Evolutionary conservation across 371 early-diverging fungal genomes (phyloP).

Genomic region (Syncephalastrum monosporum): DNA sequence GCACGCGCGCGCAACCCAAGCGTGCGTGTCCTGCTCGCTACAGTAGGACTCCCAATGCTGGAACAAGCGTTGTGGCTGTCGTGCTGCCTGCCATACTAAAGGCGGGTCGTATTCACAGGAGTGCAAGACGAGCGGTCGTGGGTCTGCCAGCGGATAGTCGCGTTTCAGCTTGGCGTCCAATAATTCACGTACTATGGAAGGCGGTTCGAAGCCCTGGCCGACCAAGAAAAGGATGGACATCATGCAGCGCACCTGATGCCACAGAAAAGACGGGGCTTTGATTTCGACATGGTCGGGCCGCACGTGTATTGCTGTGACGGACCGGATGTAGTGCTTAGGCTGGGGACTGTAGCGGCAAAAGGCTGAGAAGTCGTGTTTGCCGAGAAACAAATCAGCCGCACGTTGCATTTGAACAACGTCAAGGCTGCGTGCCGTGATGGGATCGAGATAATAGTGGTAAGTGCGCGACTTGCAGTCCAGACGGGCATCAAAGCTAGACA

Average conservation of each 20-base stretch:
- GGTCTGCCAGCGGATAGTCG: slow-evolving; percentile 68
- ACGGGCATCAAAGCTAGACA: slow-evolving; percentile 79
- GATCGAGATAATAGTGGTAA: slow-evolving; percentile 91
- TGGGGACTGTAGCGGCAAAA: slow-evolving; percentile 91
- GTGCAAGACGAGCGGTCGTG: slow-evolving; percentile 81
- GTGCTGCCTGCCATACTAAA: too few species aligned
- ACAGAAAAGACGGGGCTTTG: slow-evolving; percentile 86
- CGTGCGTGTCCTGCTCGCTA: too few species aligned
- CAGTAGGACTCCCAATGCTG: too few species aligned
- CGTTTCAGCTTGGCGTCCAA: slow-evolving; percentile 37
- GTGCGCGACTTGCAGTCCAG: slow-evolving; percentile 87
- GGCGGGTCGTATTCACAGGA: slow-evolving; percentile 73
- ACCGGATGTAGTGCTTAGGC: slow-evolving; percentile 69
- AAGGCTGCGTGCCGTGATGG: slow-evolving; percentile 13
- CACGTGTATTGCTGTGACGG: slow-evolving; percentile 64
- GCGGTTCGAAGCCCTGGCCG: slow-evolving; percentile 56
- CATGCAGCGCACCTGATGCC: slow-evolving; percentile 98
- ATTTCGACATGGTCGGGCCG: slow-evolving; percentile 57
- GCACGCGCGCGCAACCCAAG: too few species aligned
- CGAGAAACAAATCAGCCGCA: slow-evolving; percentile 71
- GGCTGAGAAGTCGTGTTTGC: slow-evolving; percentile 90
- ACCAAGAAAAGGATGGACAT: slow-evolving; percentile 86
- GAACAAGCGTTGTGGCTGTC: too few species aligned
- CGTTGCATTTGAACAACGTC: slow-evolving; percentile 71
- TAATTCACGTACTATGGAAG: slow-evolving; percentile 33